A percentile compares a stretch with the other conserved stretches of the same genome.
Conservation (phyloP, 2,329 filamentous ascomycete species). For the Fusarium sp. region DNA sequence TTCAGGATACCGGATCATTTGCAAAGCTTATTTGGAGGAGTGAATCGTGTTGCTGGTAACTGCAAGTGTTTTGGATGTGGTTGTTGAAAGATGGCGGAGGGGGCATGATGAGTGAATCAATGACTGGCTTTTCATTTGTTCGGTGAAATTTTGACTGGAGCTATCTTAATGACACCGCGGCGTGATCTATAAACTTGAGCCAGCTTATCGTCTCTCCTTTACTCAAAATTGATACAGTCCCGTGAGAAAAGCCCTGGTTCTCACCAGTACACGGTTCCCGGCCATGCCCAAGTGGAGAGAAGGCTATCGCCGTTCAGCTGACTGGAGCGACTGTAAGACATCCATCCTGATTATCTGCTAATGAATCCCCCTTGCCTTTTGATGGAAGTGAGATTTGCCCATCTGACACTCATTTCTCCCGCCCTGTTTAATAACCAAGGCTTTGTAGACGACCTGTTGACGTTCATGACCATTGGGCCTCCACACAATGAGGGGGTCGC, state of each 20-base stretch:
- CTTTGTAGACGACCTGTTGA: not conserved
- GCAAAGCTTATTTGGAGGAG: not conserved
- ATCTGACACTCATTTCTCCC: no score
- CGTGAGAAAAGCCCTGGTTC: not conserved
- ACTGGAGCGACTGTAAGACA: not conserved
- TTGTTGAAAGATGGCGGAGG: not conserved
- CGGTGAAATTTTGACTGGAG: not conserved
- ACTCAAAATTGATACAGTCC: not conserved
- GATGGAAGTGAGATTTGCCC: not conserved
- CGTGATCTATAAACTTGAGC: not conserved
- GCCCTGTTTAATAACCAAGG: not conserved
- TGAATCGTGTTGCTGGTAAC: not conserved
- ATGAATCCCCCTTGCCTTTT: not conserved
- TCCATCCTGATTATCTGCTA: not conserved
- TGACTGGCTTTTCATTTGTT: not conserved
- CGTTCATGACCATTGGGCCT: not conserved
- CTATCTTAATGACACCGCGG: not conserved
- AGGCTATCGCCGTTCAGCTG: not conserved
- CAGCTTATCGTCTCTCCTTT: not conserved
- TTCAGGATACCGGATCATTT: not conserved
- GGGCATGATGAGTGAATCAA: not conserved
- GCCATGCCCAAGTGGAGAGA: not conserved
- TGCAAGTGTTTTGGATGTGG: not conserved
- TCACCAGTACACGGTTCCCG: not conserved
- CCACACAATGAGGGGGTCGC: no score